phyloP scores from a whole-genome alignment of 768 basidiomycete species.

The Leccinellum rugosiceps region DNA sequence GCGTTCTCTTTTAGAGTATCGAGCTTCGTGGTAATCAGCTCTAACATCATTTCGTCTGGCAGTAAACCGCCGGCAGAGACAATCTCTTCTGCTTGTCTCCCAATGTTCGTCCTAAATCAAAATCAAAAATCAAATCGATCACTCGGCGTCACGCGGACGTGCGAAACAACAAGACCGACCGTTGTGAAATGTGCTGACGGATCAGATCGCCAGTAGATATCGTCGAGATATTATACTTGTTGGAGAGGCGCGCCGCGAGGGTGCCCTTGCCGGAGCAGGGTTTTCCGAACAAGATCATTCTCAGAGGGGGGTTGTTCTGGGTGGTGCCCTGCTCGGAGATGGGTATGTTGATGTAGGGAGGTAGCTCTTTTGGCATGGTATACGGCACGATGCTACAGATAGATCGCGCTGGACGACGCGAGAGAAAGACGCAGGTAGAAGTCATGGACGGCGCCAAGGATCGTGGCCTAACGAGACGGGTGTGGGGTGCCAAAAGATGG shows the following conservation, averaged over 20 bases:
- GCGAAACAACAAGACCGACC: constrained; percentile 31
- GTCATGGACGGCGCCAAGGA: constrained; percentile 5
- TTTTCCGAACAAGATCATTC: constrained; percentile 55
- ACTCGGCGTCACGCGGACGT: not conserved
- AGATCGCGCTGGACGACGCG: constrained; percentile 9
- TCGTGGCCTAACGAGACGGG: not conserved
- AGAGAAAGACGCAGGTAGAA: not conserved
- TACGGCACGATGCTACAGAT: constrained; percentile 21
- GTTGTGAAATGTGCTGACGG: constrained; percentile 73
- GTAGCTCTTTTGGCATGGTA: constrained; percentile 37
- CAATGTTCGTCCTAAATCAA: constrained; percentile 58
- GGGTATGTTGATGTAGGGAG: constrained; percentile 45
- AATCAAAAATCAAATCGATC: not conserved
- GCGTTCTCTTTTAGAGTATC: constrained; percentile 63
- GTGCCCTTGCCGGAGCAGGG: constrained; percentile 83
- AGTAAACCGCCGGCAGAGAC: constrained; percentile 75
- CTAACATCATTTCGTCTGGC: constrained; percentile 75
- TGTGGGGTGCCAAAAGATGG: not conserved
- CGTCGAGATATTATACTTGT: constrained; percentile 69
- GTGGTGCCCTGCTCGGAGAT: constrained; percentile 20
- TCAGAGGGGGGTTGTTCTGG: constrained; percentile 28
- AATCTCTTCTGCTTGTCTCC: constrained; percentile 69
- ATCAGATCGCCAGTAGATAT: constrained; percentile 84
- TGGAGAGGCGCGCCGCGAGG: constrained; percentile 63
- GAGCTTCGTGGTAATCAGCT: constrained; percentile 68